A percentile compares a stretch with the other conserved stretches of the same genome.
Evolutionary conservation across 257 asterid species (phyloP).

Genomic region (Asclepias syriaca): DNA sequence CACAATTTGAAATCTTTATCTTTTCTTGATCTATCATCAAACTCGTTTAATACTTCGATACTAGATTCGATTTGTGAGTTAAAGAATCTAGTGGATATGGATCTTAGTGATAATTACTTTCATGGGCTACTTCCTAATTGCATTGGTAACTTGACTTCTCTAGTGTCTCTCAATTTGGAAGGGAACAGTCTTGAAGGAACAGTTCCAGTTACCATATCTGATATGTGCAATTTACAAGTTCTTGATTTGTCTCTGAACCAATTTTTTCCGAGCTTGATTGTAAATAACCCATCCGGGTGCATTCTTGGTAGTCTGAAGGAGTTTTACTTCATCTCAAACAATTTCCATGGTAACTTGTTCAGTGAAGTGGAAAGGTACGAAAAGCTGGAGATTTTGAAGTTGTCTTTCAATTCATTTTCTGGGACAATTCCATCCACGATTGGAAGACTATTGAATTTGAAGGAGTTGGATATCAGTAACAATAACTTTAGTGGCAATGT

Average conservation of each 20-base stretch:
- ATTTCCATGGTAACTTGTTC: neutral
- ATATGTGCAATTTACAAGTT: conserved; percentile 13
- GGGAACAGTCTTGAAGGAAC: neutral
- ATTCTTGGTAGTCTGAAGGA: conserved; percentile 12
- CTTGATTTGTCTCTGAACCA: conserved; percentile 17
- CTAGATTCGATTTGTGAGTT: conserved; percentile 7
- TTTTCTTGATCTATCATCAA: no score
- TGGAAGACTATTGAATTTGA: conserved; percentile 13
- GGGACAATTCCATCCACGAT: conserved; percentile 17
- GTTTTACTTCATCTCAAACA: conserved; percentile 5
- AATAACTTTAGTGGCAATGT: conserved; percentile 13
- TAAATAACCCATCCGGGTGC: conserved; percentile 9
- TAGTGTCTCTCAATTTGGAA: conserved; percentile 2
- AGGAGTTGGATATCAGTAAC: conserved; percentile 20
- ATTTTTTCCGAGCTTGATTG: conserved; percentile 9
- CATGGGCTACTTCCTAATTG: conserved; percentile 2
- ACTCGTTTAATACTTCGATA: no score
- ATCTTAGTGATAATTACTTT: conserved; percentile 1
- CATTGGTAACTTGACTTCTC: conserved; percentile 10
- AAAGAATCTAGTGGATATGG: conserved; percentile 9
- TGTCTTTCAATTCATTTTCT: conserved; percentile 15
- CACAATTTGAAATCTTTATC: no score
- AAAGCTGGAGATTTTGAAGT: conserved; percentile 9
- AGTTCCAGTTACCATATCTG: conserved; percentile 8
- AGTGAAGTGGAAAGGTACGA: neutral